These are phyloP conservation scores for Euphorbia tirucalli DNA, from an alignment of 345 rosid species.

Conservation along the genomic window DNA sequence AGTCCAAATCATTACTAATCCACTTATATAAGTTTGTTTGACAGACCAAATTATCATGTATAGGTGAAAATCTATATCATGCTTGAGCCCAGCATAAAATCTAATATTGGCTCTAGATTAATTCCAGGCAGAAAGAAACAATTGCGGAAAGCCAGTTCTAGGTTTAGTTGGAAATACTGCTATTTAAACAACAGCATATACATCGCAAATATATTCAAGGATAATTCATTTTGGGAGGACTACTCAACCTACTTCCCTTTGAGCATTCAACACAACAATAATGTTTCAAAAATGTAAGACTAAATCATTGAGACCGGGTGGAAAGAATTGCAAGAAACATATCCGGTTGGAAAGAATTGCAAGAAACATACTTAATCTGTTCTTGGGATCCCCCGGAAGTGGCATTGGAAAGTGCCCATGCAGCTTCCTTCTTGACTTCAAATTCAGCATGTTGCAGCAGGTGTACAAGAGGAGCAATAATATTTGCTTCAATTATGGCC, in stretches of 20 bases:
- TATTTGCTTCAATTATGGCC: conserved; percentile 72
- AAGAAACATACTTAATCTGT: conserved; percentile 61
- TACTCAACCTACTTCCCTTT: not conserved
- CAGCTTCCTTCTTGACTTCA: conserved; percentile 86
- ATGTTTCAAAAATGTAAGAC: not conserved
- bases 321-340: conserved; percentile 14
- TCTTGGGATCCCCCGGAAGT: conserved; percentile 86
- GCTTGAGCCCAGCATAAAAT: too few relatives aligned
- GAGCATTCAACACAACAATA: not conserved
- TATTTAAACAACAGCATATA: too few relatives aligned
- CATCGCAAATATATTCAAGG: too few relatives aligned
- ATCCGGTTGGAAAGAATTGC: too few relatives aligned
- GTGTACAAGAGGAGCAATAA: conserved; percentile 68
- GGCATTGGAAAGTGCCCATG: conserved; percentile 89
- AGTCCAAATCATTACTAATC: too few relatives aligned
- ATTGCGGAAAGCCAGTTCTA: too few relatives aligned
- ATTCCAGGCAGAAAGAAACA: too few relatives aligned
- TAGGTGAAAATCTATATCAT: too few relatives aligned
- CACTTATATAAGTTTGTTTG: too few relatives aligned
- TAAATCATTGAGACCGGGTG: not conserved
- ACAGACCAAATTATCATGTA: too few relatives aligned
- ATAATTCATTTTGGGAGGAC: not conserved
- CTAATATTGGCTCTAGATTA: too few relatives aligned
- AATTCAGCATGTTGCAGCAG: conserved; percentile 79
- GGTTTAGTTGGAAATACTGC: too few relatives aligned